phyloP scores from a whole-genome alignment of 306 rosid species.

The Myrica gale region DNA sequence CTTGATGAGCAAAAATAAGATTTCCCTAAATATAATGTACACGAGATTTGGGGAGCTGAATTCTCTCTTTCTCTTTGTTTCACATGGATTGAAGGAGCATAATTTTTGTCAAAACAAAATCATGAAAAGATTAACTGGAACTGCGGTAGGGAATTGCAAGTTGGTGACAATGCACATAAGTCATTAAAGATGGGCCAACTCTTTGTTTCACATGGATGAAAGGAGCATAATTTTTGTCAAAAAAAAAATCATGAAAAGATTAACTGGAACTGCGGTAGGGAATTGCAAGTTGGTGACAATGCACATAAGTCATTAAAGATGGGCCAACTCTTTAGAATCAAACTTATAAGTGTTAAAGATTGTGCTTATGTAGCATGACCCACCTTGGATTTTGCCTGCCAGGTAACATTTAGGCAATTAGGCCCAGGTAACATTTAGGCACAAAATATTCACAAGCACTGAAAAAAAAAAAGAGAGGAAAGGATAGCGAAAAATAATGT shows the following conservation, averaged over 20 bases:
- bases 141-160: constrained; percentile 32
- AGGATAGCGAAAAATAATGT: too few species aligned
- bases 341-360: neutral
- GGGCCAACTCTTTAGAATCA: constrained; percentile 37
- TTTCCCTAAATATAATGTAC: too few species aligned
- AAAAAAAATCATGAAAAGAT: constrained; percentile 30
- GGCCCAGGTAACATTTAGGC: neutral
- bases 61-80: too few species aligned
- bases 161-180: constrained; percentile 12
- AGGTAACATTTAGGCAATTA: neutral
- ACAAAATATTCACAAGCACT: too few species aligned
- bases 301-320: constrained; percentile 7
- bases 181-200: constrained; percentile 35
- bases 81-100: too few species aligned
- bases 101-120: neutral
- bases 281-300: constrained; percentile 33
- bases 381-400: neutral
- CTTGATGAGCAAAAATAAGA: too few species aligned
- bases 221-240: too few species aligned
- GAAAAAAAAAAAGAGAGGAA: neutral
- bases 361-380: neutral
- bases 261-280: constrained; percentile 29
- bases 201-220: neutral
- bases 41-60: too few species aligned
- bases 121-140: constrained; percentile 36